Evolutionary conservation across 2,329 filamentous ascomycete species (phyloP).

Genomic region (Pseudocercospora musae): DNA sequence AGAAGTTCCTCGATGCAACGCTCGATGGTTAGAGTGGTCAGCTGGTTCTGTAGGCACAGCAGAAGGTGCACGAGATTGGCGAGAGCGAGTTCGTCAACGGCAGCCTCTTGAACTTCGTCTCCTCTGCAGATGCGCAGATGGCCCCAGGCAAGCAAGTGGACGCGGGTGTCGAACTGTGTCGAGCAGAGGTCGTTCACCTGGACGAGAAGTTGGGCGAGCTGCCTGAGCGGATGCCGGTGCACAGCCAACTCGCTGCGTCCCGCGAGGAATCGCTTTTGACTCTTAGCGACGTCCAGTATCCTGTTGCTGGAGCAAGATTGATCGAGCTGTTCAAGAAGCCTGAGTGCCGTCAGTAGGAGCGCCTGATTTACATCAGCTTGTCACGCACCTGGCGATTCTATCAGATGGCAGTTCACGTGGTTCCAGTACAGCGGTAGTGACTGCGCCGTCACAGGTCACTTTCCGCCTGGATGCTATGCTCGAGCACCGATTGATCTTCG

Average conservation of each 20-base stretch:
- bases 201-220: conserved; percentile 39
- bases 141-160: background rate
- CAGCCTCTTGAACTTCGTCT: background rate
- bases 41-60: conserved; percentile 37
- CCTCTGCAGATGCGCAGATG: background rate
- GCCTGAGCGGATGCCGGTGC: conserved; percentile 12
- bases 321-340: conserved; percentile 1
- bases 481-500: conserved; percentile 17
- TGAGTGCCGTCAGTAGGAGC: background rate
- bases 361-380: background rate
- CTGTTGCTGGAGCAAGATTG: background rate
- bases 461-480: background rate
- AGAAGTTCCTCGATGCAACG: conserved; percentile 19
- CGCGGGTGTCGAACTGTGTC: background rate
- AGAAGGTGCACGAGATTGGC: conserved; percentile 1
- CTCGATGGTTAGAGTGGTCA: conserved; percentile 30
- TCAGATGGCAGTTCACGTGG: background rate
- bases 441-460: background rate
- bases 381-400: background rate
- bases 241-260: background rate
- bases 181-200: background rate
- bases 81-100: background rate
- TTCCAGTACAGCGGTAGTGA: background rate
- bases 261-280: background rate
- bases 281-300: conserved; percentile 37